Base-by-base conservation (phyloP, 2,329 filamentous ascomycete genomes). In the Ophiostoma piceae region DNA sequence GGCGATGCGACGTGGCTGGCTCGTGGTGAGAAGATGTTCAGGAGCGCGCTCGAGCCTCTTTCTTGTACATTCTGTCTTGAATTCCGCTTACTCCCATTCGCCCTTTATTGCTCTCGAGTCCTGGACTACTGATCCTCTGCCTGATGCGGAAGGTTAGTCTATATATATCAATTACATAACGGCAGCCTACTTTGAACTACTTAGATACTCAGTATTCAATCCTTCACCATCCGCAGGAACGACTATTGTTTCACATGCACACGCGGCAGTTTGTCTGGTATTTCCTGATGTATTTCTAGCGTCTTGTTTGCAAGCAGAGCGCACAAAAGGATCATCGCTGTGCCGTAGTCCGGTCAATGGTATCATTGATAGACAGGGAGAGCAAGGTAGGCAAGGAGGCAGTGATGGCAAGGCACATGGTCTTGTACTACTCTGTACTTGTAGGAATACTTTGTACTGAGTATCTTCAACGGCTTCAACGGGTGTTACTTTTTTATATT, bases 11-110 rank as follows among this genome's bases (percentile, higher is more conserved):
- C 51, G 22, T 57, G n/a, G 51, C 51, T 57, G 51, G 51, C 51
- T 57, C 11, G 26, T 47, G 43, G 16, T n/a, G 16, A 47, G 12
- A 41, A 43, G 47, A 26, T 57, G 12, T 26, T 57, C 51, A 57
- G 51, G 51, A 57, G 51, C 22, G 51, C 51, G 51, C 51, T 57
- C 51, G 51, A 57, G 51, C 51, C 51, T 57, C 51, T 57, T 14
- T 14, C 3, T 22, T 12, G 51, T 41, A 41, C 39, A 12, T 11
- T 12, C 26, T 29, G 39, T 41, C 12, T 3, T 41, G 39, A 14
- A 14, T 3, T 14, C 39, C 9, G 9, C 2, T 3, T 11, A 41
- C 39, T 47, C 16, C 8, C 6, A 47, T 47, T 47, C 4, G 16
- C 19, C 14, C 19, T 47, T 47, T 6, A 47, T 47, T 47, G 5